Evolutionary conservation across 2,329 filamentous ascomycete genomes (phyloP).

Genomic region (Sclerotinia spermophila): DNA sequence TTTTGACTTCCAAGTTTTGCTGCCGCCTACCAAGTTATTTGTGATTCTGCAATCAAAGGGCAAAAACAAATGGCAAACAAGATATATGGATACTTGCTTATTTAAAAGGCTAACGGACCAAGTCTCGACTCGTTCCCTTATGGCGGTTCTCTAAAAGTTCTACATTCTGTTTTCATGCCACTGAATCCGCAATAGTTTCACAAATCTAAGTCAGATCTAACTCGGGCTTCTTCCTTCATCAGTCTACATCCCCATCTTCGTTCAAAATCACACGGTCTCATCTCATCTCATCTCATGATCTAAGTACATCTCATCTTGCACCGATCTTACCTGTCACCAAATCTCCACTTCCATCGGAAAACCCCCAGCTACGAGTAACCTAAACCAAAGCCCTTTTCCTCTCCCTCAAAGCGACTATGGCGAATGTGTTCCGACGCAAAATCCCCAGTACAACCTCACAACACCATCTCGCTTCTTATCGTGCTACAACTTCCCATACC

Average conservation of each 20-base stretch:
- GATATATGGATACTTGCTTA: not conserved
- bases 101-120: not conserved
- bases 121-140: not conserved
- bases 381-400: not conserved
- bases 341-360: not conserved
- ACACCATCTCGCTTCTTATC: not conserved
- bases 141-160: not conserved
- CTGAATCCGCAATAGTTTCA: not conserved
- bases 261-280: conserved; percentile 11
- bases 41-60: not conserved
- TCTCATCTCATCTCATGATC: conserved; percentile 15
- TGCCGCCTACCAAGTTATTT: not conserved
- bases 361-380: not conserved
- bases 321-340: not conserved
- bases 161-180: not conserved
- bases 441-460: not conserved
- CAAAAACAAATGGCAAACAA: not conserved
- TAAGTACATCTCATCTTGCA: conserved; percentile 12
- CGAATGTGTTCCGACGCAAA: not conserved
- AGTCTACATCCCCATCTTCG: not conserved
- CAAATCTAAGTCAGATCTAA: conserved; percentile 6
- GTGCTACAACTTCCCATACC: not conserved
- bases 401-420: not conserved
- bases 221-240: conserved; percentile 1
- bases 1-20: not conserved